phyloP scores from a whole-genome alignment of 2,329 filamentous ascomycete genomes.

The Byssochlamys sp. region DNA sequence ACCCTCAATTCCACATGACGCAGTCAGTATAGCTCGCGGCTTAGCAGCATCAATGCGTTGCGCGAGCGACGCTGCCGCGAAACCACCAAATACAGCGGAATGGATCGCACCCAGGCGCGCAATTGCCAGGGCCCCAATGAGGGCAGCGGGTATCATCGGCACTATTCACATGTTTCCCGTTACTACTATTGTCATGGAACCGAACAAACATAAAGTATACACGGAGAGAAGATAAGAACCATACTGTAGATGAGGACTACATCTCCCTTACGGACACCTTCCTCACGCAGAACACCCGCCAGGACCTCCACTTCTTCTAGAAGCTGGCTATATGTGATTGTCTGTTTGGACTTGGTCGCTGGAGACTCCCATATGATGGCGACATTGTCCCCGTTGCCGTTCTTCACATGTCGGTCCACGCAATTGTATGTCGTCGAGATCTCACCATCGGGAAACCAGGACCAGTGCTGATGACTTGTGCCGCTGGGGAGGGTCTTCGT shows the following conservation, averaged over 20 bases:
- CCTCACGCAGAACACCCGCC: conserved; percentile 70
- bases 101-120: conserved; percentile 78
- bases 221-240: conserved; percentile 16
- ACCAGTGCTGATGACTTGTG: conserved; percentile 64
- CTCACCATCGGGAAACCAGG: conserved; percentile 81
- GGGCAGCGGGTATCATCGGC: conserved; percentile 86
- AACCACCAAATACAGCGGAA: conserved; percentile 86
- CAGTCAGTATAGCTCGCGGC: conserved; percentile 69
- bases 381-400: conserved; percentile 60
- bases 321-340: conserved; percentile 64
- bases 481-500: conserved; percentile 55
- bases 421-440: conserved; percentile 90
- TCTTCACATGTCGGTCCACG: conserved; percentile 75
- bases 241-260: conserved; percentile 81
- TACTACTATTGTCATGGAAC: background rate
- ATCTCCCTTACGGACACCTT: conserved; percentile 73
- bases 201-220: background rate
- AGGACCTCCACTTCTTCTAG: conserved; percentile 71
- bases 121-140: conserved; percentile 77
- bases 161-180: conserved; percentile 40
- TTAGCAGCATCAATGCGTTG: conserved; percentile 78
- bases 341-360: conserved; percentile 63
- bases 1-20: conserved; percentile 86
- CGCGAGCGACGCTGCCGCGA: conserved; percentile 68
- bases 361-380: conserved; percentile 85